Evolutionary conservation across 78 protist species (phyloP).

Genomic region (Polysphondylium violaceum): DNA sequence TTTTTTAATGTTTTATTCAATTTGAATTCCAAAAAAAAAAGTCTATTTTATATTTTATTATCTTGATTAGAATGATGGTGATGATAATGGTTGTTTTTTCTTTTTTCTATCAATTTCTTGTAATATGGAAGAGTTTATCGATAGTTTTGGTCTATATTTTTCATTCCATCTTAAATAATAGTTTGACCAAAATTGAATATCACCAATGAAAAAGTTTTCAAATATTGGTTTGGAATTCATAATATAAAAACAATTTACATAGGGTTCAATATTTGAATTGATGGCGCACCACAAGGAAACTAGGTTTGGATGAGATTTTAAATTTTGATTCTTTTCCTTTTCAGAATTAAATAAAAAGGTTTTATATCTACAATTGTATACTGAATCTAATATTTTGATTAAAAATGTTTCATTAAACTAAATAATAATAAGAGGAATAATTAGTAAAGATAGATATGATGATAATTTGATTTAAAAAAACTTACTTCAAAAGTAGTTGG

Average conservation of each 20-base stretch:
- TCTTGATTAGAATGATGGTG: too few relatives aligned
- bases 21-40: too few relatives aligned
- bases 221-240: constrained; percentile 52
- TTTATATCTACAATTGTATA: constrained; percentile 84
- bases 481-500: constrained; percentile 86
- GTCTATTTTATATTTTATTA: too few relatives aligned
- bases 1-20: too few relatives aligned
- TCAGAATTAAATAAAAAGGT: constrained; percentile 76
- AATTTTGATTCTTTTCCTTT: constrained; percentile 23
- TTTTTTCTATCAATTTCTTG: too few relatives aligned
- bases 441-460: constrained; percentile 89
- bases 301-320: not conserved
- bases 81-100: too few relatives aligned
- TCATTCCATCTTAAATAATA: constrained; percentile 50
- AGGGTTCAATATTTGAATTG: constrained; percentile 2
- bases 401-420: constrained; percentile 91
- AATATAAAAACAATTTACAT: constrained; percentile 38
- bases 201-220: constrained; percentile 40
- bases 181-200: constrained; percentile 75
- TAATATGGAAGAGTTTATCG: too few relatives aligned
- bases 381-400: constrained; percentile 57
- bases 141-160: constrained; percentile 32
- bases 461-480: constrained; percentile 63
- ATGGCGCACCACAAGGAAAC: constrained; percentile 18
- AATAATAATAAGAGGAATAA: constrained; percentile 67